Evolutionary conservation across 257 asterid species (phyloP).

Genomic region (Oldenlandia corymbosa): DNA sequence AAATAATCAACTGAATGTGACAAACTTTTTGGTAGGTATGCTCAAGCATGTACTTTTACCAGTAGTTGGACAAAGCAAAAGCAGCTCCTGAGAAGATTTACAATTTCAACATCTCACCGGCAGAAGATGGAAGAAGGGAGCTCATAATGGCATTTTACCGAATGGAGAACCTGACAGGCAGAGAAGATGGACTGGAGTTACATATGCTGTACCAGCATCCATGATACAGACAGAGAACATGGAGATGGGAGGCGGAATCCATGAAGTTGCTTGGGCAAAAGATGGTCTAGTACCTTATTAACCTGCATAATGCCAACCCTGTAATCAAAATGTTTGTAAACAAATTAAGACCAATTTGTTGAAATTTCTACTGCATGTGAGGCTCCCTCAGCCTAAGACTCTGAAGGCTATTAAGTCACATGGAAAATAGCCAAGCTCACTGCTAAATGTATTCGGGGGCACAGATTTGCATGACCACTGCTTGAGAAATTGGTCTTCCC

Average conservation of each 20-base stretch:
- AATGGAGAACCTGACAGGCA: slow-evolving; percentile 77
- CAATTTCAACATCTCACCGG: slow-evolving; percentile 72
- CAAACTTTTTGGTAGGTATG: slow-evolving; percentile 87
- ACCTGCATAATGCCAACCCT: too few species aligned
- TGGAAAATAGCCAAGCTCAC: too few species aligned
- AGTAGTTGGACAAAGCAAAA: slow-evolving; percentile 75
- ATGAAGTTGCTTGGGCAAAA: slow-evolving; percentile 78
- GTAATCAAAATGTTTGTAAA: too few species aligned
- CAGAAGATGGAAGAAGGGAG: slow-evolving; percentile 76
- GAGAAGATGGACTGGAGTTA: slow-evolving; percentile 91
- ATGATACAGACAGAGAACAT: slow-evolving; percentile 82
- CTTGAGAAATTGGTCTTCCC: too few species aligned
- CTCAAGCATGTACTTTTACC: slow-evolving; percentile 86
- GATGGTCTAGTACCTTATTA: slow-evolving; percentile 68
- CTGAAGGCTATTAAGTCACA: too few species aligned
- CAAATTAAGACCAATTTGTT: too few species aligned
- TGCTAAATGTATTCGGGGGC: too few species aligned
- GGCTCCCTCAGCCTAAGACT: too few species aligned
- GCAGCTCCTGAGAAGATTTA: slow-evolving; percentile 61
- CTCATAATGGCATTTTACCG: slow-evolving; percentile 89
- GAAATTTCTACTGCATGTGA: too few species aligned
- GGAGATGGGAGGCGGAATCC: slow-evolving; percentile 70
- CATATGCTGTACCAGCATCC: slow-evolving; percentile 88
- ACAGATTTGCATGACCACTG: too few species aligned
- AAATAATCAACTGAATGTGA: too few species aligned